Percentiles rank a stretch among this genome's conserved stretches.
phyloP scores from a whole-genome alignment of 1,139 yeast genomes.

The Hyphopichia wangnamkhiaoensis region DNA sequence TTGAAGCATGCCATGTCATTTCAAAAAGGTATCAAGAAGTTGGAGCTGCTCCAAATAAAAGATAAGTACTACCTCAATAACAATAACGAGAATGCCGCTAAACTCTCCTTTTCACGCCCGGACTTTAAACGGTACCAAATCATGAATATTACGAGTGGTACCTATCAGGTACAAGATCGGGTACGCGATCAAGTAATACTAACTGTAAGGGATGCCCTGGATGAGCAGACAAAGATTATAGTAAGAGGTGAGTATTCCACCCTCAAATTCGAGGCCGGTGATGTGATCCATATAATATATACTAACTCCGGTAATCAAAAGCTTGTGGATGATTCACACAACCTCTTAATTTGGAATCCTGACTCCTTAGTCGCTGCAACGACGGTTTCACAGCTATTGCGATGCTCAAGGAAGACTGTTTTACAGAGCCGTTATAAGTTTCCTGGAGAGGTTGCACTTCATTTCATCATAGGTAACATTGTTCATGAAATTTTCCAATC shows the following conservation, averaged over 20 bases:
- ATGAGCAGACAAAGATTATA: slow-evolving; percentile 39
- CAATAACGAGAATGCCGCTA: slow-evolving; percentile 31
- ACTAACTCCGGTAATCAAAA: slow-evolving; percentile 38
- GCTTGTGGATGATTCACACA: slow-evolving; percentile 57
- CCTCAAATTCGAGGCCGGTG: slow-evolving; percentile 44
- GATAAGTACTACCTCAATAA: slow-evolving; percentile 9
- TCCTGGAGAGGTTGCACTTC: slow-evolving; percentile 59
- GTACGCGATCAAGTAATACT: slow-evolving; percentile 49
- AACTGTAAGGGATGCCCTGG: slow-evolving; percentile 42
- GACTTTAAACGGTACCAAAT: slow-evolving; percentile 55
- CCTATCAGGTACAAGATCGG: slow-evolving; percentile 30
- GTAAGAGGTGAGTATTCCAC: slow-evolving; percentile 51
- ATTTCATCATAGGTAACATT: slow-evolving; percentile 73
- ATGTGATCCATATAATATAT: slow-evolving; percentile 62
- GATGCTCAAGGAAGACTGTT: slow-evolving; percentile 72
- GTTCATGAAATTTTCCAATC: slow-evolving; percentile 79
- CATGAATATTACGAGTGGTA: slow-evolving; percentile 30
- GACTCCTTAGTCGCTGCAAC: slow-evolving; percentile 84
- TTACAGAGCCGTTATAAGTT: slow-evolving; percentile 53
- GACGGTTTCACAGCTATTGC: slow-evolving; percentile 70
- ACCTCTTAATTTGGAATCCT: slow-evolving; percentile 77
- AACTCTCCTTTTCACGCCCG: slow-evolving; percentile 44
- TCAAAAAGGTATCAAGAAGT: slow-evolving; percentile 26
- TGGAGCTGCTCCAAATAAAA: slow-evolving; percentile 19
- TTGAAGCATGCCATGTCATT: slow-evolving; percentile 4